A percentile compares a stretch with the other conserved stretches of the same genome.
These are phyloP conservation scores for Pythium phragmitis DNA, from an alignment of 352 stramenopile genomes.

Conservation along the genomic window DNA sequence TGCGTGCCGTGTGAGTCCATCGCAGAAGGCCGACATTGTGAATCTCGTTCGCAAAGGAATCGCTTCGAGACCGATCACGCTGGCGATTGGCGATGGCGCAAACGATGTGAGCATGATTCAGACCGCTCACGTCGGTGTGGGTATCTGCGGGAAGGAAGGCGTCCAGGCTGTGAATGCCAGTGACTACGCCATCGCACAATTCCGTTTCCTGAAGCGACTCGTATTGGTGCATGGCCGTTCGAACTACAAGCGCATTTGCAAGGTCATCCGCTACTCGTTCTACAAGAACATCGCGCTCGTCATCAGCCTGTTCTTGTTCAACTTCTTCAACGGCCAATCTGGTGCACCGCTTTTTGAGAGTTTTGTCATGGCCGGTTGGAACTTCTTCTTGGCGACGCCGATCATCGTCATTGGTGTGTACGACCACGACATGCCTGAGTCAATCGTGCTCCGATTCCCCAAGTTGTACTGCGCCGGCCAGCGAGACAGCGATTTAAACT, in stretches of 20 bases:
- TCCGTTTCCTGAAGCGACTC: conserved; percentile 92
- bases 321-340: conserved; percentile 92
- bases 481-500: conserved; percentile 59
- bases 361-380: conserved; percentile 75
- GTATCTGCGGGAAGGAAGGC: conserved; percentile 97
- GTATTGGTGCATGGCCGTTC: conserved; percentile 96
- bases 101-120: conserved; percentile 99
- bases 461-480: conserved; percentile 55
- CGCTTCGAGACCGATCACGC: conserved; percentile 72
- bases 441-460: conserved; percentile 46
- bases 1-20: conserved; percentile 80
- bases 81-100: conserved; percentile 97
- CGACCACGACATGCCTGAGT: conserved; percentile 63
- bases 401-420: conserved; percentile 84
- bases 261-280: conserved; percentile 96
- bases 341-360: conserved; percentile 78
- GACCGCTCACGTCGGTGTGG: conserved; percentile 96
- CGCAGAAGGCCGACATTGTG: conserved; percentile 82
- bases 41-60: conserved; percentile 53
- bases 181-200: conserved; percentile 94
- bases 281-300: conserved; percentile 98
- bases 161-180: conserved; percentile 96
- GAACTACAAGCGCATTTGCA: conserved; percentile 96
- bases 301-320: conserved; percentile 90
- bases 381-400: conserved; percentile 89